These are phyloP conservation scores for Arthrobotrys sphaeroides DNA, from an alignment of 2,329 filamentous ascomycete species.

Conservation along the genomic window DNA sequence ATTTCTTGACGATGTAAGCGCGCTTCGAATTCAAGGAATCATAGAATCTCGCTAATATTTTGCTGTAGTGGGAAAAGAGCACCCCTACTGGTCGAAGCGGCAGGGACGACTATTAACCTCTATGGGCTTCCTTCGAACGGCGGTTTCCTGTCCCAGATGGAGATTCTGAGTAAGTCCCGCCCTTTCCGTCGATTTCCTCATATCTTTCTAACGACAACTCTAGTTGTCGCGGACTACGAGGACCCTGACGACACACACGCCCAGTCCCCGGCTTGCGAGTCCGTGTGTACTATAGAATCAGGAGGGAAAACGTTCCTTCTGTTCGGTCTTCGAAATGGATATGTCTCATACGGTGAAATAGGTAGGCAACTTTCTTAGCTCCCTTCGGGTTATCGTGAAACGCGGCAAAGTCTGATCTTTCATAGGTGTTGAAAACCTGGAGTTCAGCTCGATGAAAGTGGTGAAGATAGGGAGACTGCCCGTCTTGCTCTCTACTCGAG, in stretches of 20 bases:
- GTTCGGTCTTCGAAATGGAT: conserved; percentile 64
- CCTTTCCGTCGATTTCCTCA: not conserved
- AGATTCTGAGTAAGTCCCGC: conserved; percentile 51
- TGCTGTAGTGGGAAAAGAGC: conserved; percentile 6
- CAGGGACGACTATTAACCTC: conserved; percentile 10
- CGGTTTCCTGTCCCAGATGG: not conserved
- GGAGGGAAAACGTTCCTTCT: conserved; percentile 58
- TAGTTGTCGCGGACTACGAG: conserved; percentile 31
- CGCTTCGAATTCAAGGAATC: too few species aligned
- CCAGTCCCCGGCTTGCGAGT: conserved; percentile 55
- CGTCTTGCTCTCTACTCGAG: conserved; percentile 24
- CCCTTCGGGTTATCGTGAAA: not conserved
- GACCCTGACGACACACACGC: conserved; percentile 22
- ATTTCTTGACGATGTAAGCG: conserved; percentile 40
- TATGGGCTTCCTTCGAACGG: conserved; percentile 6
- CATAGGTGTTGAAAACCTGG: conserved; percentile 16
- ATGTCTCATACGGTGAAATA: conserved; percentile 59
- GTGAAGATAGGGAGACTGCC: conserved; percentile 39
- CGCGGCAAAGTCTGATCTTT: not conserved
- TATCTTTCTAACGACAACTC: conserved; percentile 27
- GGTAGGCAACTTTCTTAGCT: conserved; percentile 5
- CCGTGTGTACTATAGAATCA: conserved; percentile 51
- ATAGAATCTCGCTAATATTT: not conserved
- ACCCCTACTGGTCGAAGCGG: conserved; percentile 11
- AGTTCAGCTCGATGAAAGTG: not conserved